A percentile compares a stretch with the other conserved stretches of the same genome.
Evolutionary conservation across 306 rosid species (phyloP).

Genomic region (Macrotyloma uniflorum): DNA sequence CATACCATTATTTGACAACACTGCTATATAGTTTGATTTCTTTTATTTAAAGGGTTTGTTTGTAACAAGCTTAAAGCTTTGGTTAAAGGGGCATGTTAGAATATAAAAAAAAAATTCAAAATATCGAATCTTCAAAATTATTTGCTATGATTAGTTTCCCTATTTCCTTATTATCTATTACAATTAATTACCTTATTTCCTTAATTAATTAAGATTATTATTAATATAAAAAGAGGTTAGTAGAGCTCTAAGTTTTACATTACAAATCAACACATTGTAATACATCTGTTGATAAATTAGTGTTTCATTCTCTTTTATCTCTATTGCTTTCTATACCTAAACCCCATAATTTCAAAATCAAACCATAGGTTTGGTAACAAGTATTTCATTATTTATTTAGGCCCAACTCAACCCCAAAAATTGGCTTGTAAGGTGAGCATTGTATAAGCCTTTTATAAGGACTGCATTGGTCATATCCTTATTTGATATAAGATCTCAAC

Average conservation of each 20-base stretch:
- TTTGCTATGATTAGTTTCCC: too few species aligned
- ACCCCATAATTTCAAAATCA: background rate
- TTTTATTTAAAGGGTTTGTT: background rate
- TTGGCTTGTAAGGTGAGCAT: too few species aligned
- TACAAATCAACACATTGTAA: background rate
- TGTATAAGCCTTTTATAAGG: too few species aligned
- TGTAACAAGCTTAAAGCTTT: too few species aligned
- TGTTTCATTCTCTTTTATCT: background rate
- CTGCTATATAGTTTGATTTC: background rate
- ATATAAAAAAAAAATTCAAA: too few species aligned
- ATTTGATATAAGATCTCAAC: too few species aligned
- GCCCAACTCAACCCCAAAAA: too few species aligned
- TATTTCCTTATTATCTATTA: background rate
- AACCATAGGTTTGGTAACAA: background rate
- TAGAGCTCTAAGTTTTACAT: background rate
- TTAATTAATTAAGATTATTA: background rate
- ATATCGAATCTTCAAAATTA: too few species aligned
- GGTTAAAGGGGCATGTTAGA: too few species aligned
- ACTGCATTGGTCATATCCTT: too few species aligned
- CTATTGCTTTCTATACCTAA: background rate
- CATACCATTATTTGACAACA: too few species aligned
- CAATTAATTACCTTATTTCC: background rate
- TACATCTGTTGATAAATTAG: too few species aligned
- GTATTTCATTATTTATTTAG: background rate
- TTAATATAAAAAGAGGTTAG: background rate